Conservation (phyloP, 495 filamentous ascomycete species). For the Saxophila tyrrhenica region DNA sequence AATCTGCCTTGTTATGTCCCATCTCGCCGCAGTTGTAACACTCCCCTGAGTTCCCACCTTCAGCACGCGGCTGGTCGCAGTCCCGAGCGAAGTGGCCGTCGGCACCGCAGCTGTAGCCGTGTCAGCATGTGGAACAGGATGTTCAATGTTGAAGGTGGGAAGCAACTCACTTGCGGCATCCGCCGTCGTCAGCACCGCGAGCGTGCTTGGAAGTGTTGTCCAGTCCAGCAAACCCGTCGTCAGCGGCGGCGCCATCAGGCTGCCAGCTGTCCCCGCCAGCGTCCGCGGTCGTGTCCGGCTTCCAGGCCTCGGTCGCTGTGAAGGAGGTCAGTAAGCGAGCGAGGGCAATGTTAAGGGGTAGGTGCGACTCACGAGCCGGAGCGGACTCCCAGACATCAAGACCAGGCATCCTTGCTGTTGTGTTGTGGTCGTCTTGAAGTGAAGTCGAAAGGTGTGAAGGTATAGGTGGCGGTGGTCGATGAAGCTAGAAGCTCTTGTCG, state of each 20-base stretch:
- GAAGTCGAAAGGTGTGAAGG: too few species aligned
- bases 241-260: slow-evolving; percentile 15
- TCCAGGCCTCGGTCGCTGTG: slow-evolving; percentile 1
- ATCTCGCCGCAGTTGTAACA: slow-evolving; percentile 75
- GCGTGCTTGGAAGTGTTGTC: slow-evolving; percentile 18
- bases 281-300: neutral
- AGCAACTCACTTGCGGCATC: slow-evolving; percentile 30
- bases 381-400: slow-evolving; percentile 3
- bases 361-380: neutral
- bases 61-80: slow-evolving; percentile 36
- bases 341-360: neutral
- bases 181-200: slow-evolving; percentile 9
- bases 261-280: slow-evolving; percentile 13
- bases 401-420: neutral
- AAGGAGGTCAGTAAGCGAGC: neutral
- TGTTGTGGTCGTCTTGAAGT: neutral
- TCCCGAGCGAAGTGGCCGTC: slow-evolving; percentile 48
- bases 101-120: slow-evolving; percentile 38
- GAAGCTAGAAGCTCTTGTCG: neutral
- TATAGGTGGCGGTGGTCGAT: too few species aligned
- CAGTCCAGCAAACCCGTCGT: slow-evolving; percentile 9
- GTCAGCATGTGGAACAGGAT: slow-evolving; percentile 9
- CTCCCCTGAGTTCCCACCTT: slow-evolving; percentile 29
- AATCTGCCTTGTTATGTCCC: slow-evolving; percentile 59
- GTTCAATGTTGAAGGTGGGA: neutral